phyloP scores from a whole-genome alignment of 179 eudicot species.

The Carnegiea gigantea region DNA sequence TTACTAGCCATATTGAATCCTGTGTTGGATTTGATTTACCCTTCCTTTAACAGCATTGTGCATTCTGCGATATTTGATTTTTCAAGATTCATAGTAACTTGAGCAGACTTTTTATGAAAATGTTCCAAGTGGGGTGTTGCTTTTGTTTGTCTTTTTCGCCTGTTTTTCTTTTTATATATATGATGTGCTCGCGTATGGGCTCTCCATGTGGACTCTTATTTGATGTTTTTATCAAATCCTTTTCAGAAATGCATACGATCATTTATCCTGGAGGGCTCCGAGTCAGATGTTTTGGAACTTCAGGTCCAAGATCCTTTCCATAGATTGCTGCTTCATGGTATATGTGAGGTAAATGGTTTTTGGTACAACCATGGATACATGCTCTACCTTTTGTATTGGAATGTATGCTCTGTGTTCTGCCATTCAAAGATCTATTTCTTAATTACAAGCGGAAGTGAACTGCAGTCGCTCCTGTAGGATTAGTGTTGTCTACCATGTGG shows the following conservation, averaged over 20 bases:
- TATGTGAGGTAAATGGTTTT: conserved; percentile 71
- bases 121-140: background rate
- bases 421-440: background rate
- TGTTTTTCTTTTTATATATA: background rate
- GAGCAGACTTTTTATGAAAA: background rate
- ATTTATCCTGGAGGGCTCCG: conserved; percentile 54
- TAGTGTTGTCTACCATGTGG: no score
- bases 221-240: conserved; percentile 1
- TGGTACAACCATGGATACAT: background rate
- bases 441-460: background rate
- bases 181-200: background rate
- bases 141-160: background rate
- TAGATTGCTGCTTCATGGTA: conserved; percentile 90
- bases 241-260: conserved; percentile 62
- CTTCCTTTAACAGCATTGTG: background rate
- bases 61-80: no score
- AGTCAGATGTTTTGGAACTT: conserved; percentile 57
- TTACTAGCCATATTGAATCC: background rate
- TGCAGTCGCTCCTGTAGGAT: no score
- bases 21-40: background rate
- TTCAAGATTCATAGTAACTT: no score
- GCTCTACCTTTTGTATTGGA: background rate
- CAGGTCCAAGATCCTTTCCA: conserved; percentile 85
- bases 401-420: background rate
- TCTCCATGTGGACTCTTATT: background rate